phyloP scores from a whole-genome alignment of 2,329 filamentous ascomycete species.

The Fusarium keratoplasticum region DNA sequence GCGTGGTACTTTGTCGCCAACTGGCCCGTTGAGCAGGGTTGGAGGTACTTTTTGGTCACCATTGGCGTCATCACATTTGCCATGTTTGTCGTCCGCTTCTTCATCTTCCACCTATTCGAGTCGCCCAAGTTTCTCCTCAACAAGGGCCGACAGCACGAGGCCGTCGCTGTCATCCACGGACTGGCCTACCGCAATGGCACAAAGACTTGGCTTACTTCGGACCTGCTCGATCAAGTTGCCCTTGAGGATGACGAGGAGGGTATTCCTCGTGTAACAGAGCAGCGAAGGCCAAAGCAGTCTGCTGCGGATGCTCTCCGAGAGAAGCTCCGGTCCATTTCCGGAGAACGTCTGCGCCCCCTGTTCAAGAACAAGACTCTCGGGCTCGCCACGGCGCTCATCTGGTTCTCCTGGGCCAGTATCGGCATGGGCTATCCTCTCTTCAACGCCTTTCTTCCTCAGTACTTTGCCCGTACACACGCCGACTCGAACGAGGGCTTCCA shows the following conservation, averaged over 20 bases:
- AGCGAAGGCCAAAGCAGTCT: slow-evolving; percentile 26
- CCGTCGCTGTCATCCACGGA: slow-evolving; percentile 82
- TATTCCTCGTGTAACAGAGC: slow-evolving; percentile 22
- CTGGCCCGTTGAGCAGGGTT: slow-evolving; percentile 76
- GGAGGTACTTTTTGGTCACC: slow-evolving; percentile 79
- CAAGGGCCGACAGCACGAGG: slow-evolving; percentile 80
- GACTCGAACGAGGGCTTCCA: slow-evolving; percentile 44
- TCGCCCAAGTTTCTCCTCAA: slow-evolving; percentile 87
- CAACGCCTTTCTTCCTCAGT: slow-evolving; percentile 91
- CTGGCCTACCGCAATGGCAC: slow-evolving; percentile 78
- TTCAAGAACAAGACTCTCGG: slow-evolving; percentile 66
- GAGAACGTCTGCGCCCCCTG: slow-evolving; percentile 74
- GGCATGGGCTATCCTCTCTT: slow-evolving; percentile 90
- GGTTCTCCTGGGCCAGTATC: slow-evolving; percentile 86
- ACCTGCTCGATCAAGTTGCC: slow-evolving; percentile 70
- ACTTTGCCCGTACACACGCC: slow-evolving; percentile 71
- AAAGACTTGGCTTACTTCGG: slow-evolving; percentile 81
- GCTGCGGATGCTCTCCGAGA: slow-evolving; percentile 61
- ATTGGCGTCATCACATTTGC: slow-evolving; percentile 78
- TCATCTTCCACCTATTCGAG: slow-evolving; percentile 84
- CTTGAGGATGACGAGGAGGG: slow-evolving; percentile 53
- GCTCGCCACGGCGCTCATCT: slow-evolving; percentile 67
- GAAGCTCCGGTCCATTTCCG: slow-evolving; percentile 74
- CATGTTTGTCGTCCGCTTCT: slow-evolving; percentile 84
- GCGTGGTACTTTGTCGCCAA: slow-evolving; percentile 82